phyloP scores from a whole-genome alignment of 1,139 yeast species.

The Pichia sp. region DNA sequence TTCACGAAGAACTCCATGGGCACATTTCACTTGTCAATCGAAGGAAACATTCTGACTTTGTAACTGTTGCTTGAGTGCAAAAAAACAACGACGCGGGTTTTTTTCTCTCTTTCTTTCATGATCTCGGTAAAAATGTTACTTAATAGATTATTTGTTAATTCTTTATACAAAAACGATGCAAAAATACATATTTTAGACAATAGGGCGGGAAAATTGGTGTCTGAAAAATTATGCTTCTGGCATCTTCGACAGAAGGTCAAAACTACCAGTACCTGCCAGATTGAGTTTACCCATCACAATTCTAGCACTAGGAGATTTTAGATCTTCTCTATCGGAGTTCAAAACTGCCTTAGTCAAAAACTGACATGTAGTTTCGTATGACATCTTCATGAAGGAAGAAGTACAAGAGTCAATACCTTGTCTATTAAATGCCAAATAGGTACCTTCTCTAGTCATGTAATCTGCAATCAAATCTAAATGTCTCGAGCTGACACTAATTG shows the following conservation, averaged over 20 bases:
- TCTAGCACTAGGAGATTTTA: constrained; percentile 93
- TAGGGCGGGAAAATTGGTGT: not conserved
- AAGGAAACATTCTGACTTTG: not conserved
- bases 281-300: constrained; percentile 90
- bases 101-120: not conserved
- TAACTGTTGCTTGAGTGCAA: not conserved
- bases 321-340: constrained; percentile 82
- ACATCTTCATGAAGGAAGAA: constrained; percentile 97
- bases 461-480: constrained; percentile 97
- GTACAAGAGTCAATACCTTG: constrained; percentile 96
- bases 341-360: constrained; percentile 95
- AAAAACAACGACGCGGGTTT: constrained; percentile 8
- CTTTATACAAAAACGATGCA: not conserved
- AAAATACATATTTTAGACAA: constrained; percentile 5
- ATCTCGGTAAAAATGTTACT: not conserved
- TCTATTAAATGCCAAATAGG: constrained; percentile 93
- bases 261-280: constrained; percentile 93
- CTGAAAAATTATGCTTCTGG: constrained; percentile 31
- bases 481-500: constrained; percentile 87
- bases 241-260: constrained; percentile 76
- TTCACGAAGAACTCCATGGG: not conserved
- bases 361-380: constrained; percentile 97
- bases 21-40: not conserved
- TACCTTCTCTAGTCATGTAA: constrained; percentile 99
- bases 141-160: not conserved